Evolutionary conservation across 2,329 filamentous ascomycete genomes (phyloP), one percentile per base, ranked within the genome.

Genomic region (Aspergillus bombycis): DNA sequence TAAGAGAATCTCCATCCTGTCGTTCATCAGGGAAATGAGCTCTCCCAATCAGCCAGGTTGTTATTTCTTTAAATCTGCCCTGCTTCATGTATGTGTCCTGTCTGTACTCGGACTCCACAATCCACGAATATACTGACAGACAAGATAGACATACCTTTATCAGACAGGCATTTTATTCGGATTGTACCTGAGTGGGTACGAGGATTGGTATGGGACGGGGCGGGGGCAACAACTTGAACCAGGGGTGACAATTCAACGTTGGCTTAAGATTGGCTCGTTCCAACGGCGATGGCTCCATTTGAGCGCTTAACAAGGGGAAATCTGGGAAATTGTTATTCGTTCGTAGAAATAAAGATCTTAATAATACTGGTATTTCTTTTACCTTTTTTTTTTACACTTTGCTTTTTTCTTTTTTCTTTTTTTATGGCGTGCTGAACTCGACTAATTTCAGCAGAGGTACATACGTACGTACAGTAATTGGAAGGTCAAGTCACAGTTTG

Each of bases 221-320:
- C 52, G 52, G 52, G 52, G 52, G n/a, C 52, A 14, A 36, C 52
- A 38, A 36, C n/a, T n/a, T n/a, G n/a, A n/a, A n/a, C 52, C 52
- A 55, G 52, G 52, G 52, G 52, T 36, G 21, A 38, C 21, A 36
- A 55, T 38, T 55, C 34, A 28, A 38, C 16, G 32, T 55, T 55
- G 52, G 52, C 52, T 38, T 28, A 11, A 55, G 52, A 55, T 55
- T 38, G 32, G 52, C n/a, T 55, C 14, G 52, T 38, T 38, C 14
- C 26, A 38, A 38, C 36, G 14, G 19, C 38, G 52, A 36, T 53
- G 26, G 30, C 30, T 55, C 52, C 52, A 38, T 23, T 38, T 55
- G 52, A 38, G 52, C 52, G 52, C 52, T 38, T 55, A 55, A 36
- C 19, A 38, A 38, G 32, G 52, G 23, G 14, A 41, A 38, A 21